Base-by-base conservation (phyloP, 2,329 filamentous ascomycete genomes). In the Coniochaeta sp. region DNA sequence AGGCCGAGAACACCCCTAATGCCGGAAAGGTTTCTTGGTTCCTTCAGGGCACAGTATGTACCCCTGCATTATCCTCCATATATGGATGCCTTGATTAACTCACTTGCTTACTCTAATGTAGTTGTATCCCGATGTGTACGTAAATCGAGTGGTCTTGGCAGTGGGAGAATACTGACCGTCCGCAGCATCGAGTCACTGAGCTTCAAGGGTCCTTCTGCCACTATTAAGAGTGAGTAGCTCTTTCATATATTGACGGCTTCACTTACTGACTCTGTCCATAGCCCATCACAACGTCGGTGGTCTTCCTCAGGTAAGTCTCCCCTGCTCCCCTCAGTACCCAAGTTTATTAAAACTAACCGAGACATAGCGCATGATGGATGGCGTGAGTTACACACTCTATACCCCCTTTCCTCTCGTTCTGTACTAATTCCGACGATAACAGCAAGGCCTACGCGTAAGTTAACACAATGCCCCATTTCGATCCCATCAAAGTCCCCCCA, bases 21-120 rank as follows among this genome's bases (percentile, higher is more conserved):
- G 86, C 86, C n/a, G 90, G 89, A 36, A 87, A 89, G 68, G 89
- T 97, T 42, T 85, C 91, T 67, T 97, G 85, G 82, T 89, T 97
- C 70, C 80, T 97, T 10, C 93, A 97, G 75, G 91, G 92, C 4
- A 57, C 55, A 10, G n/a, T n/a, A n/a, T n/a, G n/a, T n/a, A n/a
- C n/a, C n/a, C n/a, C n/a, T n/a, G n/a, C n/a, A n/a, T n/a, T n/a
- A n/a, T n/a, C n/a, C 30, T 32, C 30, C 10, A 32, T 32, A 32
- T 32, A 5, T 10, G 30, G 30, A 32, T 32, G 30, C n/a, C n/a
- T n/a, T n/a, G n/a, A n/a, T n/a, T n/a, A n/a, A n/a, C n/a, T n/a
- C n/a, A n/a, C n/a, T n/a, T n/a, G 9, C 30, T 32, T 5, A 32
- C 30, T 9, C 4, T 32, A 9, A 9, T 5, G 30, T 32, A 32